Percentiles rank a stretch among this genome's conserved stretches.
Conservation (phyloP, 2,329 filamentous ascomycete genomes). For the Ceratocystis lukuohia region DNA sequence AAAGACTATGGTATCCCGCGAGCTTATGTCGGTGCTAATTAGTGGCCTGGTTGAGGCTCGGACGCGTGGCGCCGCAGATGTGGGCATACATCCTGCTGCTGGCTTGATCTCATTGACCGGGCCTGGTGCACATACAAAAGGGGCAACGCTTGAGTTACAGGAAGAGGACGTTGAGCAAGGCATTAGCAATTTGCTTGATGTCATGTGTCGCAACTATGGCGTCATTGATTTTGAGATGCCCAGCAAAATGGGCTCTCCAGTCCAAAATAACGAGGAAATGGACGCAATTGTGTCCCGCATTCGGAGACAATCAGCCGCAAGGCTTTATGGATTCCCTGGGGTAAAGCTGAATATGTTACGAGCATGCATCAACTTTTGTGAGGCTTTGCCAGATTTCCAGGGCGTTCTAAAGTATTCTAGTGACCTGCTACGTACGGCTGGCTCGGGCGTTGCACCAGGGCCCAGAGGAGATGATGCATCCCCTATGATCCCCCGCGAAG, state of each 20-base stretch:
- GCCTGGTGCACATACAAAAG: constrained; percentile 35
- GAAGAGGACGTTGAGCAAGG: constrained; percentile 53
- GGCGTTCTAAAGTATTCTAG: constrained; percentile 83
- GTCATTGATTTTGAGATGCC: constrained; percentile 39
- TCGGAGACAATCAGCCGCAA: constrained; percentile 41
- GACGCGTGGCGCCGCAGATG: constrained; percentile 86
- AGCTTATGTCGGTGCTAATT: constrained; percentile 71
- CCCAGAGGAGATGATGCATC: constrained; percentile 54
- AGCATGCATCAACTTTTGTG: constrained; percentile 85
- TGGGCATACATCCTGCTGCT: constrained; percentile 86
- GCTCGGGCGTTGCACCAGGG: constrained; percentile 63
- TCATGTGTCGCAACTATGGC: constrained; percentile 50
- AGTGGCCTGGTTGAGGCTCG: constrained; percentile 78
- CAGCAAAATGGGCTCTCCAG: constrained; percentile 20
- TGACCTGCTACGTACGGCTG: constrained; percentile 68
- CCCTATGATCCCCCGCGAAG: constrained; percentile 60
- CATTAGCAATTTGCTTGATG: constrained; percentile 48
- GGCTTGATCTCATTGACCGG: constrained; percentile 62
- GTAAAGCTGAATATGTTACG: constrained; percentile 79
- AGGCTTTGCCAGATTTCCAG: constrained; percentile 81
- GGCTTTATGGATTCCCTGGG: constrained; percentile 62
- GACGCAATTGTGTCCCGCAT: constrained; percentile 45
- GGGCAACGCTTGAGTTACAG: constrained; percentile 39
- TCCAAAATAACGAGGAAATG: constrained; percentile 29
- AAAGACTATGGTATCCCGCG: constrained; percentile 78